These are phyloP conservation scores for Colletotrichum liaoningense DNA, from an alignment of 2,329 filamentous ascomycete genomes.

Conservation along the genomic window DNA sequence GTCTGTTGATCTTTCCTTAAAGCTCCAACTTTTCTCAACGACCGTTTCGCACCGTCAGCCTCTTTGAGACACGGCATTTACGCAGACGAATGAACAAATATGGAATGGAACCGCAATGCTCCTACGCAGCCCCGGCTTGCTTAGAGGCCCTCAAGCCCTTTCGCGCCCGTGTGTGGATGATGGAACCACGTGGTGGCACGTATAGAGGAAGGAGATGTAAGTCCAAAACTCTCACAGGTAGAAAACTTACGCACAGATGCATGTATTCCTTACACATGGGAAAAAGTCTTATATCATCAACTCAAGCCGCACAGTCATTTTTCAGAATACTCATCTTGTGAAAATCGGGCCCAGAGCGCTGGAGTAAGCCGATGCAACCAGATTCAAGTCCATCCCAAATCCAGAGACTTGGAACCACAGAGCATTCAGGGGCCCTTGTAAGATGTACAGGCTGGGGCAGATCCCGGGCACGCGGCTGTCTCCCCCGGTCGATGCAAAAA, in stretches of 20 bases:
- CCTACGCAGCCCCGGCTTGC: not conserved
- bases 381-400: not conserved
- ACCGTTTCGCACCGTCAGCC: not conserved
- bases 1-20: constrained; percentile 1
- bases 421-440: not conserved
- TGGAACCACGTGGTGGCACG: not conserved
- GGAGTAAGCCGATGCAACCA: not conserved
- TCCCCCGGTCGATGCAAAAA: not conserved
- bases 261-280: too few species aligned
- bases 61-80: not conserved
- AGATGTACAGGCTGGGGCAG: not conserved
- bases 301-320: too few species aligned
- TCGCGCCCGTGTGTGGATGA: not conserved
- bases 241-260: not conserved
- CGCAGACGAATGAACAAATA: not conserved
- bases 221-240: not conserved
- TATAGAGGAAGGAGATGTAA: not conserved
- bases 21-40: not conserved
- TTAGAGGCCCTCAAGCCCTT: not conserved
- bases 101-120: too few species aligned
- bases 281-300: too few species aligned
- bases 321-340: too few species aligned
- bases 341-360: too few species aligned
- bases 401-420: not conserved
- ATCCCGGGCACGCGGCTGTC: not conserved